Evolutionary conservation across 257 asterid species (phyloP).

Genomic region (Solanum dulcamara): DNA sequence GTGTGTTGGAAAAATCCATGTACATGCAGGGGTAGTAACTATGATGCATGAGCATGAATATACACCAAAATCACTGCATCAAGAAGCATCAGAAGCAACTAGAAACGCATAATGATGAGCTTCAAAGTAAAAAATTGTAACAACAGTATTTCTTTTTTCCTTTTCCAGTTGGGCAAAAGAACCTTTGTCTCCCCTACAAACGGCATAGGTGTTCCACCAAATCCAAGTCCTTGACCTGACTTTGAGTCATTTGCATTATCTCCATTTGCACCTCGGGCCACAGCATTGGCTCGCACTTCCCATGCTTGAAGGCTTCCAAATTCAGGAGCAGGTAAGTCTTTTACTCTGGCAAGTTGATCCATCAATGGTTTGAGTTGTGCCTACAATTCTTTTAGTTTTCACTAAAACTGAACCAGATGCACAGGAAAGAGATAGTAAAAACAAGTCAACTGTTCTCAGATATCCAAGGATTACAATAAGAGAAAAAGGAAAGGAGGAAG

Average conservation of each 20-base stretch:
- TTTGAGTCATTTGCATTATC: constrained; percentile 47
- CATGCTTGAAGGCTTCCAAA: constrained; percentile 87
- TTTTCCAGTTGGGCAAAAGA: not conserved
- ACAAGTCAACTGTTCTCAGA: not conserved
- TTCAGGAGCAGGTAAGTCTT: constrained; percentile 84
- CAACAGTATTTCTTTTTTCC: not conserved
- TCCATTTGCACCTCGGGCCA: constrained; percentile 58
- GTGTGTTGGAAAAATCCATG: not conserved
- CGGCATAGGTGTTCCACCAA: constrained; percentile 91
- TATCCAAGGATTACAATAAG: not conserved
- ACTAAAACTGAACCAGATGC: not conserved
- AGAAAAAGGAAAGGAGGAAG: not conserved
- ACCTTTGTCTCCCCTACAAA: constrained; percentile 89
- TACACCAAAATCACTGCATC: not conserved
- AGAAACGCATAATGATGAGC: not conserved
- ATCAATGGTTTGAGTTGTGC: constrained; percentile 73
- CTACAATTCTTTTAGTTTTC: constrained; percentile 20
- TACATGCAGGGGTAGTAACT: not conserved
- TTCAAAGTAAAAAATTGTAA: not conserved
- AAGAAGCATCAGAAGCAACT: not conserved
- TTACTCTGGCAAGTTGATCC: constrained; percentile 77
- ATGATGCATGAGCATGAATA: constrained; percentile 1
- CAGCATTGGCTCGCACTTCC: constrained; percentile 69
- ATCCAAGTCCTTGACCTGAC: constrained; percentile 48
- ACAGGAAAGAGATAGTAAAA: not conserved